Conservation (phyloP, 2,329 filamentous ascomycete species). For the Coniochaeta sp. region DNA sequence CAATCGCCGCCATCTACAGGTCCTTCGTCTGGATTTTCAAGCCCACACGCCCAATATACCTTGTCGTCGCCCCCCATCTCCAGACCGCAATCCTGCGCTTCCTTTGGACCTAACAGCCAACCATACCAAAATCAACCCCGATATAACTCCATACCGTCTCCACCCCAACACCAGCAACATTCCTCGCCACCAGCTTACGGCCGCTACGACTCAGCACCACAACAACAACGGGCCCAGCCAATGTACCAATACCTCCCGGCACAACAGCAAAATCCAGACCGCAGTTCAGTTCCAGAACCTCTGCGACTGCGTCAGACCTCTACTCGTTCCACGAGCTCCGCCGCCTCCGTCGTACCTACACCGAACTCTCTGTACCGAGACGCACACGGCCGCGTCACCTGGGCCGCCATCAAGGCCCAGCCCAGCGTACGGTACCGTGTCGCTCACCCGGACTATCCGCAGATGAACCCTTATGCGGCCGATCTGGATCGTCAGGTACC, state of each 20-base stretch:
- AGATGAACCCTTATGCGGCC: slow-evolving; percentile 18
- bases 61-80: background rate
- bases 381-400: background rate
- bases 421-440: background rate
- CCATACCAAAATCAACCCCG: background rate
- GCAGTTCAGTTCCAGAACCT: slow-evolving; percentile 3
- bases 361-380: background rate
- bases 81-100: background rate
- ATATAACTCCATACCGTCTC: background rate
- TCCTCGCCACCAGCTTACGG: background rate
- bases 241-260: background rate
- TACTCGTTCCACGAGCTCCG: slow-evolving; percentile 1
- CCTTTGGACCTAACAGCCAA: background rate
- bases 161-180: background rate
- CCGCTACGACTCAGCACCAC: background rate
- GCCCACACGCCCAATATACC: background rate
- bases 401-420: background rate
- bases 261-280: background rate
- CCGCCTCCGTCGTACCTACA: background rate
- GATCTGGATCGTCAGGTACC: slow-evolving; percentile 1
- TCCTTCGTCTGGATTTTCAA: background rate
- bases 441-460: slow-evolving; percentile 17
- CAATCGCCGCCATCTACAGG: background rate
- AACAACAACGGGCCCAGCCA: background rate
- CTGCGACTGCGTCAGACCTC: slow-evolving; percentile 4